Base-by-base conservation (phyloP, 2,329 filamentous ascomycete species). In the Nemania sp. region DNA sequence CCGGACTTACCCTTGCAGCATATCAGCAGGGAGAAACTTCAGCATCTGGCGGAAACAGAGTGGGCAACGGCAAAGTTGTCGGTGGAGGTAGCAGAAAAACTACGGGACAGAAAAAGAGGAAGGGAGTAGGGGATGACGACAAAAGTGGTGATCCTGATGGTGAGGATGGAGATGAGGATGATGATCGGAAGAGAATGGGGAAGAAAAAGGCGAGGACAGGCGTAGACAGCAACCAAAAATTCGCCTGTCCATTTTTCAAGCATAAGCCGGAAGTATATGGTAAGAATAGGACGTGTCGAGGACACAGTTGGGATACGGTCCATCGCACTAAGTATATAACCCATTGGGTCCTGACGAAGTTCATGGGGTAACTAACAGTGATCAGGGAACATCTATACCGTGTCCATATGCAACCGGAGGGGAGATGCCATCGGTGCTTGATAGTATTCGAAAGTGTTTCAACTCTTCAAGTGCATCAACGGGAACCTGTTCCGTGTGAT, bases 171-270 rank as follows among this genome's bases (percentile, higher is more conserved):
- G 35, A 20, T 11, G 49, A 52, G 35, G 53, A 57, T 10, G 54
- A 57, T 27, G 54, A 45, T 22, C 35, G 54, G 22, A 57, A 45
- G 22, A 32, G 35, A 2, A 57, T 43, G 24, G 54, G 54, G 20
- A 45, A 57, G 26, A 52, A 41, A 45, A 57, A 57, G 20, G 35
- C 54, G 2, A 57, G 54, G 22, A 57, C 38, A 18, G 45, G 35
- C 32, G 38, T 22, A 1, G 27, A 29, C 27, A 35, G 8, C 13
- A 29, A 13, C 29, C 35, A 20, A 29, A 43, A 45, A n/a, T 32
- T 57, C 10, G 54, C 54, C 15, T 57, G 54, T 15, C 54, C 54
- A 7, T 27, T 57, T 57, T 57, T 57, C 54, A 57, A 57, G 15
- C 15, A 3, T 7, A 13, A 57, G 18, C 54, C 54, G 15, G 54